These are phyloP conservation scores for Stephanodiscus triporus DNA, from an alignment of 108 stramenopile species.

Conservation along the genomic window DNA sequence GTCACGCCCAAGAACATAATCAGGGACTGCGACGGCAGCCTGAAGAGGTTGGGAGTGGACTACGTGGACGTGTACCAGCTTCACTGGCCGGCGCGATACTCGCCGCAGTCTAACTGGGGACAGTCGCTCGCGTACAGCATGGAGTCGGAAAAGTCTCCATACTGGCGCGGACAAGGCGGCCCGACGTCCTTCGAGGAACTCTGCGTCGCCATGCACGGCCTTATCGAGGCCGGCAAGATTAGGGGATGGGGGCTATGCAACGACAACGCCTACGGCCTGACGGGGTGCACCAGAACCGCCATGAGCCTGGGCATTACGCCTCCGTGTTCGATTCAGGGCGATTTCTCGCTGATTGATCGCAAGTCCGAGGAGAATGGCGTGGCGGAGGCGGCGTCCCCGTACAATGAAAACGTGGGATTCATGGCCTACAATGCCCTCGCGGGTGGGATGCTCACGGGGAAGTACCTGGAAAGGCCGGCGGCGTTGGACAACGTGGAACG, in stretches of 20 bases:
- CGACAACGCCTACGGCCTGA: conserved; percentile 91
- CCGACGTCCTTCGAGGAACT: conserved; percentile 87
- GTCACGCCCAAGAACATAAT: conserved; percentile 56
- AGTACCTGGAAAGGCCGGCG: conserved; percentile 78
- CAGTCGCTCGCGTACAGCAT: conserved; percentile 80
- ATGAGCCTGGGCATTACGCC: conserved; percentile 79
- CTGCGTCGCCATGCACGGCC: conserved; percentile 78
- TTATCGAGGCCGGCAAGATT: conserved; percentile 86
- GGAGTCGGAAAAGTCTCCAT: conserved; percentile 58
- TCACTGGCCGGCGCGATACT: conserved; percentile 89
- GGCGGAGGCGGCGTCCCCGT: conserved; percentile 86
- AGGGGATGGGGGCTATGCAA: conserved; percentile 91
- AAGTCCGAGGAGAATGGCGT: conserved; percentile 91
- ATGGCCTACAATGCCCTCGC: conserved; percentile 91
- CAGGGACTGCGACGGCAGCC: conserved; percentile 61
- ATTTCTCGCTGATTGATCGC: conserved; percentile 84
- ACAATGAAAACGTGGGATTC: conserved; percentile 90
- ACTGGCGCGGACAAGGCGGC: conserved; percentile 67
- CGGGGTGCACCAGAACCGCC: conserved; percentile 80
- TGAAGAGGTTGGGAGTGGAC: conserved; percentile 79
- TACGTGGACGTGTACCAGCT: conserved; percentile 88
- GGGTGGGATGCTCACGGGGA: conserved; percentile 91
- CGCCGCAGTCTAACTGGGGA: conserved; percentile 89
- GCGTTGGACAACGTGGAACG: conserved; percentile 73
- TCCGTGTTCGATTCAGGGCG: conserved; percentile 84